Conservation (phyloP, 352 stramenopile genomes). For the Phytopythium cucurbitacearum region DNA sequence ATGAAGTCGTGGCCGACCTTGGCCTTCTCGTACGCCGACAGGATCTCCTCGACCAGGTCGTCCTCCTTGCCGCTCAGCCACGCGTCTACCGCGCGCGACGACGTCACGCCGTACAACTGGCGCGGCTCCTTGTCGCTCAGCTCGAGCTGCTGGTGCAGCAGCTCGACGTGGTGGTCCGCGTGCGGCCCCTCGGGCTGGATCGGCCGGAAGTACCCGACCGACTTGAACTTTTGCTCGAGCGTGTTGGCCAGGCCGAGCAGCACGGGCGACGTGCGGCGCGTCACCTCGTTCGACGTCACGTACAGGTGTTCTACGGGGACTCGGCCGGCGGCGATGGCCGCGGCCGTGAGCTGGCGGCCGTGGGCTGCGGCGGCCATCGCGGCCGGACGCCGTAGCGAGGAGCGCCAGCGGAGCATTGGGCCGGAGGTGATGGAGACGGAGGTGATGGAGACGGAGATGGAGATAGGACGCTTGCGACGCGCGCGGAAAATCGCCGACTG, state of each 20-base stretch:
- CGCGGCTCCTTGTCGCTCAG: conserved; percentile 28
- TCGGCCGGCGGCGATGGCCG: conserved; percentile 29
- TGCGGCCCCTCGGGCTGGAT: conserved; percentile 41
- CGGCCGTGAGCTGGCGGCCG: conserved; percentile 25
- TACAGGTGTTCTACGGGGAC: conserved; percentile 59
- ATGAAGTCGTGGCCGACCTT: conserved; percentile 73
- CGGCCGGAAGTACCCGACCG: conserved; percentile 75
- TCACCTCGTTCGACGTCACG: conserved; percentile 63
- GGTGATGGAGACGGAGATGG: background rate
- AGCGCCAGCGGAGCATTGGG: background rate
- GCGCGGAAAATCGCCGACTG: background rate
- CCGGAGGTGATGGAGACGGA: background rate
- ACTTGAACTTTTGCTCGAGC: conserved; percentile 68
- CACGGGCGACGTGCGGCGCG: conserved; percentile 61
- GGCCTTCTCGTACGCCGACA: conserved; percentile 52
- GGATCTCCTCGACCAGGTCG: conserved; percentile 64
- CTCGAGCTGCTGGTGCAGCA: conserved; percentile 61
- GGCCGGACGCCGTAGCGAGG: background rate
- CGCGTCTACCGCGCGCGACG: conserved; percentile 39
- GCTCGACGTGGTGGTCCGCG: conserved; percentile 63
- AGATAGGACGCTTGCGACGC: background rate
- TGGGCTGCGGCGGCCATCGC: background rate
- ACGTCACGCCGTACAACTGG: conserved; percentile 57
- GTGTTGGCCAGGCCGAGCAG: conserved; percentile 62
- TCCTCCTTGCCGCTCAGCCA: conserved; percentile 59